A percentile compares a stretch with the other conserved stretches of the same genome.
These are phyloP conservation scores for Cornus controversa DNA, from an alignment of 148 eudicot genomes.

Conservation along the genomic window DNA sequence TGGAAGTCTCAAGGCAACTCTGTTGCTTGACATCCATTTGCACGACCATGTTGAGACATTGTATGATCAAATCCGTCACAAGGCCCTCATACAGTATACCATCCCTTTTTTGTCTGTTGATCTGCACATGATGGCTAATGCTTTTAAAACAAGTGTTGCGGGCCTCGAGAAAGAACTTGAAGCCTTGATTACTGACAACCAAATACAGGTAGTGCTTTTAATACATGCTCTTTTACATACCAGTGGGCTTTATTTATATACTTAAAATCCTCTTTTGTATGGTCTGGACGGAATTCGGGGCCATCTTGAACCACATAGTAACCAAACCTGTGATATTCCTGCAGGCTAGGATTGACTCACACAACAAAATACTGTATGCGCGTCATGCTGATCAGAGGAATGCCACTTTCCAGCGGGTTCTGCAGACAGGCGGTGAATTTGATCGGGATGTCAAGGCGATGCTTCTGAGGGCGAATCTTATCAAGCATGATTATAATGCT, in stretches of 20 bases:
- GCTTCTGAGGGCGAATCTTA: conserved; percentile 76
- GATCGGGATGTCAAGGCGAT: conserved; percentile 79
- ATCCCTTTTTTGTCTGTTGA: conserved; percentile 91
- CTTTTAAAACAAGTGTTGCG: conserved; percentile 68
- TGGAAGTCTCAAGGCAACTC: conserved; percentile 75
- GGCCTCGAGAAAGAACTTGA: conserved; percentile 90
- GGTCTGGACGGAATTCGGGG: too few species aligned
- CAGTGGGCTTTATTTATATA: not conserved
- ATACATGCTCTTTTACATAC: not conserved
- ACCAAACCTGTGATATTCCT: conserved; percentile 2
- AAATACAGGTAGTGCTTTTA: conserved; percentile 68
- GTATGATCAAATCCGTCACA: conserved; percentile 79
- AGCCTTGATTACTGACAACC: conserved; percentile 74
- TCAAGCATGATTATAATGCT: conserved; percentile 60
- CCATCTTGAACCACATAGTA: not conserved
- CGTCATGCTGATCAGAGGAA: conserved; percentile 95
- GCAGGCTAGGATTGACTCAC: conserved; percentile 98
- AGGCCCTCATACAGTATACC: conserved; percentile 93
- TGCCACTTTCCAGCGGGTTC: conserved; percentile 82
- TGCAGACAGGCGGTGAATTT: conserved; percentile 81
- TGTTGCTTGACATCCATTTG: conserved; percentile 85
- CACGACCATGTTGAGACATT: conserved; percentile 84
- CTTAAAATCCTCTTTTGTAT: not conserved
- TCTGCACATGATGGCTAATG: conserved; percentile 88
- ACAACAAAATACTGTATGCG: conserved; percentile 91